Evolutionary conservation across 306 rosid genomes (phyloP), one percentile per base, ranked within the genome.

Genomic region (Inga leiocalycina): DNA sequence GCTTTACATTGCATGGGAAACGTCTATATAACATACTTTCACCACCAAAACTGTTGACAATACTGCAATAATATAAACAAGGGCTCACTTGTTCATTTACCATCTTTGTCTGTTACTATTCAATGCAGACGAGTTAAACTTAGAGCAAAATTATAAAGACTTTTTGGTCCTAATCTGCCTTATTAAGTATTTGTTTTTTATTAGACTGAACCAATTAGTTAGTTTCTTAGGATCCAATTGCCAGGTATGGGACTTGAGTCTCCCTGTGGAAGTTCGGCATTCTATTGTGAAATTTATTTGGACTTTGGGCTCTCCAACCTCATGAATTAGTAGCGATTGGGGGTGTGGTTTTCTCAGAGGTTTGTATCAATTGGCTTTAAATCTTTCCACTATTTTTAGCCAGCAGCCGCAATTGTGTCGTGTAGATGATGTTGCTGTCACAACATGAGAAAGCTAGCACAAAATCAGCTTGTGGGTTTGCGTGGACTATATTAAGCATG

Each of bases 1-100:
- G 77, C 37, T 80, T 75, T 71, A 45, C 45, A 43, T 81, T 79
- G 66, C 30, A 62, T 73, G 71, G 34, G 74, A 57, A 44, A 75
- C 75, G 27, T 66, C 77, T 70, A 79, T 81, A 27, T 24, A 37
- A 48, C 81, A 37, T 80, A 32, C 14, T 37, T 77, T 52, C 71
- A 45, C 35, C 61, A 68, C 65, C 51, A 54, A 73, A 37, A 65
- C 67, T 81, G 76, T 67, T 48, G 39, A 6, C 35, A 43, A 64
- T 3, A 66, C 15, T 54, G 12, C 49, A 61, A 45, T 20, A 56
- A 46, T 48, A 62, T 27, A 27, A 27, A 64, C 3, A 14, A 32
- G 43, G 68, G 71, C 74, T 15, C 5, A 27, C 49, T 48, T 64
- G 46, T 41, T 44, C 39, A 20, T 64, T 32, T 72, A 16, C 43